Percentiles rank a stretch among this genome's conserved stretches.
phyloP scores from a whole-genome alignment of 257 asterid genomes.

The Catharanthus roseus region DNA sequence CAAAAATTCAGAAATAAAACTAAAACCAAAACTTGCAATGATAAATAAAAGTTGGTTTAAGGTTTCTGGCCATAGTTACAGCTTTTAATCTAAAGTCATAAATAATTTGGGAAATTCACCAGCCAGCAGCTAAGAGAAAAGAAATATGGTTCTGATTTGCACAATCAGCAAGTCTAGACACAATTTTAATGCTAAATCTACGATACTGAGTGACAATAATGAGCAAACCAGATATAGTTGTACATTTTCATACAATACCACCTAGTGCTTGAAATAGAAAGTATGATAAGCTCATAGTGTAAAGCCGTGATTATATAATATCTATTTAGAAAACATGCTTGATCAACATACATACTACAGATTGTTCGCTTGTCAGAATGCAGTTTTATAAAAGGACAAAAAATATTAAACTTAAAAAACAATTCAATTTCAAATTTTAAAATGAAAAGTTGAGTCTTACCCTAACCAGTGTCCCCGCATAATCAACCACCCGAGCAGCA shows the following conservation, averaged over 20 bases:
- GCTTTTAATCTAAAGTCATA: too few species aligned
- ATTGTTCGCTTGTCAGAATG: too few species aligned
- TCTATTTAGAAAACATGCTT: background rate
- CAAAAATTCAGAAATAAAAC: too few species aligned
- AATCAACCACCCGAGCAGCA: conserved; percentile 85
- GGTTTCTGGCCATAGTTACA: too few species aligned
- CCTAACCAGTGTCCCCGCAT: conserved; percentile 86
- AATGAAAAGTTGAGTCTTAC: conserved; percentile 38
- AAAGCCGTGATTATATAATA: background rate
- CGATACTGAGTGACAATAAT: background rate
- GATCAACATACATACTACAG: background rate
- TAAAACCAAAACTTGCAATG: too few species aligned
- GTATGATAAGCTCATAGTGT: background rate
- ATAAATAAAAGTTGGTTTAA: too few species aligned
- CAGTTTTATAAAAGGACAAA: too few species aligned
- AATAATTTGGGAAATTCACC: too few species aligned
- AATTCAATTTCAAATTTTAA: background rate
- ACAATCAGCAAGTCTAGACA: background rate
- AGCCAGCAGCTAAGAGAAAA: background rate
- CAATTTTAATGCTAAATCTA: background rate
- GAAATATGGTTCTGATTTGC: background rate
- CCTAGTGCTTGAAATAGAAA: background rate
- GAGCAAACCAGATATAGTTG: background rate
- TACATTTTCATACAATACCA: background rate
- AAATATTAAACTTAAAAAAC: too few species aligned